Percentiles rank a stretch among this genome's conserved stretches.
These are phyloP conservation scores for Ceratonia siliqua DNA, from an alignment of 306 rosid genomes.

Conservation along the genomic window DNA sequence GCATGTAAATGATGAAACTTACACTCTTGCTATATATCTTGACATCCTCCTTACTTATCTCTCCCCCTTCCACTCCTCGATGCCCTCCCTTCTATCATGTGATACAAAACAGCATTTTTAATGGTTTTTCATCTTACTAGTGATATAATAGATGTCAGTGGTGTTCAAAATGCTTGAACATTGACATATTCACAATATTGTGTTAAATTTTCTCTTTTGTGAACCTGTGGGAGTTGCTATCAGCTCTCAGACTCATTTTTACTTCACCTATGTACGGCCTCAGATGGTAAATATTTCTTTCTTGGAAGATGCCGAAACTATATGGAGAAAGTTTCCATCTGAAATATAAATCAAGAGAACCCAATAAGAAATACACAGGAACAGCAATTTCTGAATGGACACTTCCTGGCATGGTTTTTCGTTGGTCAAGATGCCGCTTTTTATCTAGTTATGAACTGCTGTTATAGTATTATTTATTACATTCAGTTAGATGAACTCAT, in stretches of 20 bases:
- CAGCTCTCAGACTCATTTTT: not conserved
- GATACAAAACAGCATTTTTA: not conserved
- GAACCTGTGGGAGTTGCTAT: not conserved
- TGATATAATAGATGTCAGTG: not conserved
- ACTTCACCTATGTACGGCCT: not conserved
- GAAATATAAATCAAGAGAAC: slow-evolving; percentile 2
- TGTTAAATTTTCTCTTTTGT: not conserved
- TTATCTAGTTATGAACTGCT: slow-evolving; percentile 11
- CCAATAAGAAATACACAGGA: not conserved
- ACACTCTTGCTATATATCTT: not conserved
- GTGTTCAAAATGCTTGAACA: not conserved
- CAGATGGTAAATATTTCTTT: slow-evolving; percentile 1
- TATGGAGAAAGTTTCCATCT: not conserved
- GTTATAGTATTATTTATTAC: not conserved
- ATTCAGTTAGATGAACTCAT: not conserved
- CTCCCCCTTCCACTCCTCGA: not conserved
- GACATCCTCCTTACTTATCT: not conserved
- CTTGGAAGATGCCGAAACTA: not conserved
- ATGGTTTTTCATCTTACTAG: not conserved
- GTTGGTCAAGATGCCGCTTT: slow-evolving; percentile 20
- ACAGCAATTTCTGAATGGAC: not conserved
- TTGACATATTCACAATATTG: not conserved
- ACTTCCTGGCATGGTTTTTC: slow-evolving; percentile 18
- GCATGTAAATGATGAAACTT: slow-evolving; percentile 13
- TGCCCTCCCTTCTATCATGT: not conserved